These are phyloP conservation scores for Ogataea polymorpha DNA, from an alignment of 805 yeast genomes.

Conservation along the genomic window DNA sequence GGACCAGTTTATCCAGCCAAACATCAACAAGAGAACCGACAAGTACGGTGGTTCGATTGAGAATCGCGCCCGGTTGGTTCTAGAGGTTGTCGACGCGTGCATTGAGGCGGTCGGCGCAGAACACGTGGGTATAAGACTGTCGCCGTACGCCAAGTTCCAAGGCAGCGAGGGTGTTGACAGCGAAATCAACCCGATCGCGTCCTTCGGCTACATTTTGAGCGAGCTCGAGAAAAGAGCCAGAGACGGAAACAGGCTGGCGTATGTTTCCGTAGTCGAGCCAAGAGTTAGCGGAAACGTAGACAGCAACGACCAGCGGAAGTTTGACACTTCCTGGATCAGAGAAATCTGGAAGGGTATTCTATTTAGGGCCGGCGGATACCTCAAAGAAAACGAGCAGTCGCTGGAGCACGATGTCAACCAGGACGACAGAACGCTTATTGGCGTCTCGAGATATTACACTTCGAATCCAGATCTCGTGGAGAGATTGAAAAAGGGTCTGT, in stretches of 20 bases:
- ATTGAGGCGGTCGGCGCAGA: constrained; percentile 50
- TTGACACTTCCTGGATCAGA: constrained; percentile 19
- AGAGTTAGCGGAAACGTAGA: constrained; percentile 16
- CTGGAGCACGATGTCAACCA: constrained; percentile 23
- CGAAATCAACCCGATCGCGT: constrained; percentile 36
- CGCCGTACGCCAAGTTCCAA: constrained; percentile 43
- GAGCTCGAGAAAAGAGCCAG: constrained; percentile 39
- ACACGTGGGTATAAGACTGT: constrained; percentile 45
- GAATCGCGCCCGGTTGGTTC: too few species aligned
- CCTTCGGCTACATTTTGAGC: constrained; percentile 36
- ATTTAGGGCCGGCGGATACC: constrained; percentile 23
- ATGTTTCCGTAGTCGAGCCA: constrained; percentile 33
- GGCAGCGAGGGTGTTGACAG: constrained; percentile 38
- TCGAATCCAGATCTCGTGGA: constrained; percentile 44
- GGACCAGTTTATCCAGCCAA: constrained; percentile 36
- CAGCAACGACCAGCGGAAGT: constrained; percentile 1
- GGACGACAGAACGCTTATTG: constrained; percentile 45
- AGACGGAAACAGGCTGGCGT: constrained; percentile 27
- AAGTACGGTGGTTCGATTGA: constrained; percentile 44
- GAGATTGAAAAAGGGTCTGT: constrained; percentile 37
- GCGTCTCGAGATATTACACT: constrained; percentile 37
- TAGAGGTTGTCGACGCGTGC: constrained; percentile 50
- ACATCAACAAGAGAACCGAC: constrained; percentile 37
- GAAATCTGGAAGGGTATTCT: constrained; percentile 36
- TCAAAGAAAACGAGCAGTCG: constrained; percentile 30